Base-by-base conservation (phyloP, 2,329 filamentous ascomycete genomes). In the Arthrobotrys iridis region DNA sequence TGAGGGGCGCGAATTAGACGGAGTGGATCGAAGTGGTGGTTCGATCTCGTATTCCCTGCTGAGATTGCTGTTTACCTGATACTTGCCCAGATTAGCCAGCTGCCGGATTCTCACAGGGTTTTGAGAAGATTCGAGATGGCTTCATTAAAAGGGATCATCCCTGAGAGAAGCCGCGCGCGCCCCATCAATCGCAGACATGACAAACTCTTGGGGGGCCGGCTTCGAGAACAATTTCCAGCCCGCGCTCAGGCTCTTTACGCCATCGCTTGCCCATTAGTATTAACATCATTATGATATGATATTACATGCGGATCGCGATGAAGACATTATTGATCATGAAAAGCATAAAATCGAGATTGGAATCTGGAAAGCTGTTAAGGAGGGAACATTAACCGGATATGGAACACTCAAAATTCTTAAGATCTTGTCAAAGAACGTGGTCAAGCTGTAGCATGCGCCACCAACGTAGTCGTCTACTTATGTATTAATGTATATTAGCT, bases 1-100 rank as follows among this genome's bases (percentile, higher is more conserved):
- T n/a, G n/a, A n/a, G n/a, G n/a, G n/a, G n/a, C n/a, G n/a, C n/a
- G n/a, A n/a, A n/a, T n/a, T n/a, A n/a, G n/a, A n/a, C 13, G 35
- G 55, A 26, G 18, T 15, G 30, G 30, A 18, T 15, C 20, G 30
- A 55, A 30, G 8, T 13, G 35, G 50, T 11, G 37, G 55, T 52
- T n/a, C 4, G 35, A 57, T 43, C 55, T 70, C 65, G 65, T 60
- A 70, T 70, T 60, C 55, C 20, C 35, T 18, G 52, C 45, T 33
- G 10, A 37, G 58, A 35, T 57, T 35, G 26, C 41, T 20, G 41
- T 70, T 13, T 58, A 70, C 15, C 15, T 60, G 65, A 70, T 48
- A 70, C 58, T n/a, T 33, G 52, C 52, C 65, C 35, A 70, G 41
- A 22, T 20, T 30, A 20, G n/a, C 35, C 50, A 62, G 52, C 58